Evolutionary conservation across 2,329 filamentous ascomycete genomes (phyloP), one percentile per base, ranked within the genome.

Genomic region (Aureobasidium lini): DNA sequence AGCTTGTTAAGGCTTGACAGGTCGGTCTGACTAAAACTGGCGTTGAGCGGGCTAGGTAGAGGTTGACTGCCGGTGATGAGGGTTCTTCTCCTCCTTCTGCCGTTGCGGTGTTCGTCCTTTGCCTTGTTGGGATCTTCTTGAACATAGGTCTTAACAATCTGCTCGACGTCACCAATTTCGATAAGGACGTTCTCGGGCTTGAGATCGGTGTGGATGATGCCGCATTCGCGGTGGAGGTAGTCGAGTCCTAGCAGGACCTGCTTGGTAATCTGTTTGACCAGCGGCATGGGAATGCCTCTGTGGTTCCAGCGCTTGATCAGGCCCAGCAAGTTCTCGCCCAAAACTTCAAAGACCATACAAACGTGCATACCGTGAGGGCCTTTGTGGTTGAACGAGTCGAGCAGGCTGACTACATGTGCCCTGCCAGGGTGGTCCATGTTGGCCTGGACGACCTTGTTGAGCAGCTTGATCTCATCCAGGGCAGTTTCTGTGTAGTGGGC

Each of bases 301-400:
- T 97, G 94, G 73, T 97, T 96, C 92, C 93, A 97, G 68, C 90
- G 86, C 83, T 97, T 97, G 80, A 99, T 96, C 71, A 99, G 76
- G 29, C 94, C 93, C 57, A 97, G 78, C 64, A 97, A 76, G 71
- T 97, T 97, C 81, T 97, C 92, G 57, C 94, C 94, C 60, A 99
- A 76, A 3, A 99, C 94, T 74, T 99, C 94, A 68, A 99, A 99
- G 7, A 99, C 94, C 93, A 99, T 97, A 79, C 94, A 99, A 61
- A 97, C 91, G 71, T 99, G 94, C 54, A 90, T 88, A 49, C 94
- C 94, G 70, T 99, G 95, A 44, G 93, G 93, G 9, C 94, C 94
- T 74, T 95, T 95, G 77, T 97, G 94, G 72, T 96, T 93, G 73
- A 99, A 99, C 0, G 90, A 96, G 75, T 97, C 93, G 67, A 97